These are phyloP conservation scores for Cryptosporidium baileyi DNA, from an alignment of 169 alveolate genomes.

Conservation along the genomic window DNA sequence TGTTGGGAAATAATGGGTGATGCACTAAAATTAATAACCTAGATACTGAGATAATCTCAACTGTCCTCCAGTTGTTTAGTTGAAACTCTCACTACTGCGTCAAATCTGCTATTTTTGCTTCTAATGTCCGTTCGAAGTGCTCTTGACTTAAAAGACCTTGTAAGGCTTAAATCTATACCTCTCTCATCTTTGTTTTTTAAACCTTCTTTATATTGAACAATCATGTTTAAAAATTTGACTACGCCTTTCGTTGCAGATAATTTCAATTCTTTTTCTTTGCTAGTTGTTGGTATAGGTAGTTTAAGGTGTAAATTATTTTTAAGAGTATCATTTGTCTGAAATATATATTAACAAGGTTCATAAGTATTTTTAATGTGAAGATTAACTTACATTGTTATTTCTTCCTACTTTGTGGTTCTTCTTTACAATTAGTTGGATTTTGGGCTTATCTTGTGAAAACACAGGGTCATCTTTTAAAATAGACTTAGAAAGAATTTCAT, in stretches of 20 bases:
- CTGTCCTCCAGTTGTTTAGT: neutral
- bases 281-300: neutral
- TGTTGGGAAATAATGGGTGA: conserved; percentile 30
- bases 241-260: conserved; percentile 49
- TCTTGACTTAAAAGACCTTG: neutral
- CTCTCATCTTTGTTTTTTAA: neutral
- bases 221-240: conserved; percentile 46
- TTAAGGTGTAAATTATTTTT: neutral
- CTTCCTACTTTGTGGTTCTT: neutral
- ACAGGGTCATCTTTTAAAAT: conserved; percentile 22
- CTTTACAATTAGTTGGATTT: neutral
- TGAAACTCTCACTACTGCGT: neutral
- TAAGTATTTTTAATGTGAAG: neutral
- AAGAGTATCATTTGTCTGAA: neutral
- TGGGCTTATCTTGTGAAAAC: conserved; percentile 8
- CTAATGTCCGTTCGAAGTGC: neutral
- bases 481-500: conserved; percentile 6
- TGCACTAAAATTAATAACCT: neutral
- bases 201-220: conserved; percentile 35
- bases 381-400: neutral
- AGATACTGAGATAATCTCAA: neutral
- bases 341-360: neutral
- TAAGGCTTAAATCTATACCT: neutral
- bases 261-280: conserved; percentile 21
- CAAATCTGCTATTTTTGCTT: conserved; percentile 17